Evolutionary conservation across 148 eudicot species (phyloP), one percentile per base, ranked within the genome.

Genomic region (Nepenthes mirabilis): DNA sequence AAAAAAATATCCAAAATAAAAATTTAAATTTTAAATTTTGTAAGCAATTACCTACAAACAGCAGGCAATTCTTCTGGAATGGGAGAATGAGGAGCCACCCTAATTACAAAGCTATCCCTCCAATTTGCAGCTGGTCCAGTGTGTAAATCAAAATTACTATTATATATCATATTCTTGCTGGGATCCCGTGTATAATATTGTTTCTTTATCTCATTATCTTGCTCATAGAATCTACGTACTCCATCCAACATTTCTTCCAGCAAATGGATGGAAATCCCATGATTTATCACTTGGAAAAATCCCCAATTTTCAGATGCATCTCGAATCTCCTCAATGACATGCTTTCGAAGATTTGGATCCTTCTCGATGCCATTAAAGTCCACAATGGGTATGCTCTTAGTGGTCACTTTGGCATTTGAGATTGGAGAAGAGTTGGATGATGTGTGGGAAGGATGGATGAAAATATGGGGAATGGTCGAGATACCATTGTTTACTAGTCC

Each of bases 281-380:
- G 88, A 61, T 80, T 75, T 1, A 80, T 56, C 5, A 80, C 70
- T 62, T 79, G 83, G 65, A 79, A 79, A 51, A 77, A 33, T 3
- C 89, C 89, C 85, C 83, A 80, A 4, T 58, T 53, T 55, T 53
- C 63, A 1, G 75, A 70, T 43, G 88, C 88, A 7, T 68, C 66
- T 1, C 67, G 57, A n/a, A 80, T 65, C 35, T 71, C 65, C 4
- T 50, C 56, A 9, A 75, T 54, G 1, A 83, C 66, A 52, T 63
- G 55, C 34, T 23, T 11, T 3, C 80, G 76, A 10, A 64, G 43
- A 33, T 37, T 48, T 6, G 64, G 58, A 9, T 73, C 58, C 55
- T 13, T 61, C 67, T 49, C 60, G 55, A 32, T 33, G 1, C 72
- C 80, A 34, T 50, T 37, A 9, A 82, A 67, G 52, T 67, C 68